Evolutionary conservation across 2,329 filamentous ascomycete genomes (phyloP), one percentile per base, ranked within the genome.

Genomic region (Phialophora macrospora): DNA sequence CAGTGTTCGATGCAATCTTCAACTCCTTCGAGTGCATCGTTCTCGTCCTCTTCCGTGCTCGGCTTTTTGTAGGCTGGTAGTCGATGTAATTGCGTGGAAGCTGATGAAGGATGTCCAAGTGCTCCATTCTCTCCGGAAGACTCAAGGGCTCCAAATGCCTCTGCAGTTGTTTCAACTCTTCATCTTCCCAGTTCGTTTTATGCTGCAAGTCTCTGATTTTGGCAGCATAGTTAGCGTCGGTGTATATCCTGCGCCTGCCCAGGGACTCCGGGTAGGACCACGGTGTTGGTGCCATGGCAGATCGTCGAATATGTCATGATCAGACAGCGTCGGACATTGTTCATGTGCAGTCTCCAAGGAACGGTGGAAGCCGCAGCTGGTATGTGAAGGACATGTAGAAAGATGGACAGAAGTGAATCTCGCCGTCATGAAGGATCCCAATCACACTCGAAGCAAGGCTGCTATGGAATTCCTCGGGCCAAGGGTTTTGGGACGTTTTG

Each of bases 51-150:
- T 57, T 57, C 28, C 30, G 30, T 1, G 32, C 8, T 20, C 28
- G 17, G 28, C n/a, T 57, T 9, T 41, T 57, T 2, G 30, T 44
- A 22, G 55, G 30, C 20, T 44, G 55, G 20, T 41, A 57, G 20
- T 57, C 55, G 55, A 57, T n/a, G 28, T 20, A 22, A 30, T 57
- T 57, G 30, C 38, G 30, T 8, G 30, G 55, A 11, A 41, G 38
- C n/a, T 41, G 55, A 20, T 20, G 17, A 30, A 57, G 55, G 28
- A 57, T 57, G 55, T 57, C 55, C 32, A 41, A 14, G n/a, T 57
- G 55, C 11, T 57, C 55, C 55, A 41, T 57, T 20, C 20, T 57
- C 20, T 44, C 38, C 8, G 55, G 38, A 38, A 57, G 55, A 9
- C 32, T 57, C 30, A 41, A 41, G 26, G 30, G n/a, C n/a, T 24